Evolutionary conservation across 139 green algal genomes (phyloP).

Genomic region (Chlorella vulgaris): DNA sequence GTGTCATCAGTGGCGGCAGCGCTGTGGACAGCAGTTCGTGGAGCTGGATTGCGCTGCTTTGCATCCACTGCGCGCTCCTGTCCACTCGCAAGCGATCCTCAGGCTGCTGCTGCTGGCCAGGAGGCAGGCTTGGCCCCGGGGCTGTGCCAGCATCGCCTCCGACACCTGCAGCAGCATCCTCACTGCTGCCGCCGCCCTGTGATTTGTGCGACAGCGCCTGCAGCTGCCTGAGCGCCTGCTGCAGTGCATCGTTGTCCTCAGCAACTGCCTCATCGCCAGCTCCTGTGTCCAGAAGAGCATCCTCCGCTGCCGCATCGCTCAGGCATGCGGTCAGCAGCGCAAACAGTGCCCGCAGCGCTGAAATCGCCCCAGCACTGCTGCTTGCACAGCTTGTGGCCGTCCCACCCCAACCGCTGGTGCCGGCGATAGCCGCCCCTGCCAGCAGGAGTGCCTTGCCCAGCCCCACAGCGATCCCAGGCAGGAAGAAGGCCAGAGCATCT

Average conservation of each 20-base stretch:
- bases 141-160: too few relatives aligned
- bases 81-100: slow-evolving; percentile 41
- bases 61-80: slow-evolving; percentile 51
- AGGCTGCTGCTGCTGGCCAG: not conserved
- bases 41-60: slow-evolving; percentile 42
- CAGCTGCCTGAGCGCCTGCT: slow-evolving; percentile 23
- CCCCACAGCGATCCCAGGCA: slow-evolving; percentile 68
- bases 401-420: not conserved
- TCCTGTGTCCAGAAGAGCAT: not conserved
- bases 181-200: not conserved
- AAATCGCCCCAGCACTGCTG: slow-evolving; percentile 29
- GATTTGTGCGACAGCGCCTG: not conserved
- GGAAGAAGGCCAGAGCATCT: slow-evolving; percentile 63
- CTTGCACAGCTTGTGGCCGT: slow-evolving; percentile 3
- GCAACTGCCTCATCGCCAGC: not conserved
- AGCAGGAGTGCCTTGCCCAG: slow-evolving; percentile 59
- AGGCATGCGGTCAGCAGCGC: slow-evolving; percentile 38
- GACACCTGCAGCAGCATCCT: not conserved
- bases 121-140: too few relatives aligned
- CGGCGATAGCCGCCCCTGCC: not conserved
- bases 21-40: slow-evolving; percentile 47
- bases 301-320: slow-evolving; percentile 31
- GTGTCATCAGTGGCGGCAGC: slow-evolving; percentile 62
- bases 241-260: not conserved
- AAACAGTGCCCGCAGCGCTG: slow-evolving; percentile 46